Base-by-base conservation (phyloP, 2,329 filamentous ascomycete species). In the Ceratocystis variospora region DNA sequence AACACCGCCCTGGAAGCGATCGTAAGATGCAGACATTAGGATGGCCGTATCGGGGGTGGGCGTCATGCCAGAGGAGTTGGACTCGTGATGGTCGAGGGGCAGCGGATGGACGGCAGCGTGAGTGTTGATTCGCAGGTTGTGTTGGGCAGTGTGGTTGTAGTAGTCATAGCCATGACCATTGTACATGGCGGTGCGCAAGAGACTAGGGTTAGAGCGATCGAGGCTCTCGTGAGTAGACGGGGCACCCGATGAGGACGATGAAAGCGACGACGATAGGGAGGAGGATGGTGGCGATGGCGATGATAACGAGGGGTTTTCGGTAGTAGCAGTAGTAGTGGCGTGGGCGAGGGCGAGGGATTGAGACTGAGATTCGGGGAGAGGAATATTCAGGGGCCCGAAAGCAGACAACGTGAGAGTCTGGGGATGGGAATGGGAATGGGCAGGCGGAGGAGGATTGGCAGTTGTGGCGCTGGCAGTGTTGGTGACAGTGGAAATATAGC, bases 1-100 rank as follows among this genome's bases (percentile, higher is more conserved):
- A 59, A 59, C 55, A 31, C 55, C 55, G 45, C 45, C 62, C 2
- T 46, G 45, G 33, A 63, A 68, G 41, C 57, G 66, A 15, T 68
- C 66, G 64, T 68, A 68, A 19, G 55, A 62, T n/a, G 66, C 17
- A 17, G 66, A 64, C 66, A 68, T 68, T 4, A 68, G 63, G n/a
- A 68, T 68, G 25, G 66, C 66, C 25, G 66, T 68, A 50, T 68
- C 66, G 41, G 66, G 66, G 17, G 66, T 68, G 12, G 63, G 64
- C 25, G 66, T 62, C 41, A 64, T 65, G 55, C 61, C 59, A 19
- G 37, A 53, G 22, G 65, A 50, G 61, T 68, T 61, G 28, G 55
- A 33, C 15, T 59, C 55, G 55, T 59, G 55, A 10, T 17, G 55
- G 15, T 68, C 63, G 28, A 68, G 59, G 19, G 63, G 63, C 5